Base-by-base conservation (phyloP, 768 basidiomycete species). In the Royoungia palumana region DNA sequence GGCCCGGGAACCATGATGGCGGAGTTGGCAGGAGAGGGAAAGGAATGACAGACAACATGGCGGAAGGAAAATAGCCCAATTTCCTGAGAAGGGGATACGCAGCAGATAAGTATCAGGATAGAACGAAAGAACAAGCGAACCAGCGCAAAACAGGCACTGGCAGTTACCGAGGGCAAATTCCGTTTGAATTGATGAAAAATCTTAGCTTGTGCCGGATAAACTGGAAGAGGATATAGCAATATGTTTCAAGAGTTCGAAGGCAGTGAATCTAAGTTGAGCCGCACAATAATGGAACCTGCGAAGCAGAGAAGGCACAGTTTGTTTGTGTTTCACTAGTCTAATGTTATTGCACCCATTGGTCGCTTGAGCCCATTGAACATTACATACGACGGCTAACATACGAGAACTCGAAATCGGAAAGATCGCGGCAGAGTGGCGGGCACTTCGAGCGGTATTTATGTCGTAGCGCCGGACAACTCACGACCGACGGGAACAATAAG, bases 1-100 rank as follows among this genome's bases (percentile, higher is more conserved):
- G 94, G 28, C 94, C 94, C 21, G 91, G 91, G 71, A 86, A 95
- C 93, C 93, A 96, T 76, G 93, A 94, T 44, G 87, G 86, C 25
- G 90, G 84, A 39, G 73, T 70, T 37, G 87, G 82, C 20, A 93
- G 77, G 47, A 70, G 69, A 47, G 77, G 75, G 50, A 73, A 68
- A 30, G 66, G 64, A 41, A 76, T 57, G 57, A 56, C 57, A 39
- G 62, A 60, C 51, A 73, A 55, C 71, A 70, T 71, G 50, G 52
- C 44, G 32, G 32, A 19, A n/a, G 17, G 27, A 47, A 57, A 53
- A 62, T 42, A 47, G 42, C 24, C 19, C 20, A 38, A 40, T 17
- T 47, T 47, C 55, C 55, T 49, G 52, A 36, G 52, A 47, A 47
- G 35, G 57, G 42, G 46, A 50, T 50, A 30, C 25, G 27, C 19